These are phyloP conservation scores for Fistulinella prunicolor DNA, from an alignment of 768 basidiomycete species.

Conservation along the genomic window DNA sequence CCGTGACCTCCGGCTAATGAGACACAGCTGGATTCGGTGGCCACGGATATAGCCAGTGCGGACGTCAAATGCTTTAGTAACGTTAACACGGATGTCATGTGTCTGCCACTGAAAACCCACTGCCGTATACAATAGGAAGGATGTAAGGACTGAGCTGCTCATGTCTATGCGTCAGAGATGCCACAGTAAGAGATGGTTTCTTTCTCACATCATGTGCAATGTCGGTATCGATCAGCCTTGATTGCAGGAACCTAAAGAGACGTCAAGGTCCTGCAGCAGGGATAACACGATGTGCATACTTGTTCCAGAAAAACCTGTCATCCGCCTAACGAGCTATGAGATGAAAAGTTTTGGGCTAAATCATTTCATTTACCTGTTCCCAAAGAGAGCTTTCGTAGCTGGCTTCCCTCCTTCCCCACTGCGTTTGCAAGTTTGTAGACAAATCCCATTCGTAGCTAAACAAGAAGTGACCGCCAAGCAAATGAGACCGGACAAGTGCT, in stretches of 20 bases:
- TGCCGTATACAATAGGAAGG: slow-evolving; percentile 91
- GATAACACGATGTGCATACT: slow-evolving; percentile 27
- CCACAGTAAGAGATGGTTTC: not conserved
- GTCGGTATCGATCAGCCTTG: slow-evolving; percentile 56
- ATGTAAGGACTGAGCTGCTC: slow-evolving; percentile 82
- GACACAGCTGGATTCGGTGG: slow-evolving; percentile 73
- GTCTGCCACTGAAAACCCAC: slow-evolving; percentile 49
- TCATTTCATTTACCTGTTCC: slow-evolving; percentile 60
- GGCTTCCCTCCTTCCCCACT: slow-evolving; percentile 57
- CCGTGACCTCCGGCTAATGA: slow-evolving; percentile 92
- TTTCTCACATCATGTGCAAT: slow-evolving; percentile 63
- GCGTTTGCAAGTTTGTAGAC: slow-evolving; percentile 82
- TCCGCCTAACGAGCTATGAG: slow-evolving; percentile 62
- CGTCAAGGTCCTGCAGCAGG: slow-evolving; percentile 5
- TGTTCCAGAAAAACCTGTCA: slow-evolving; percentile 99
- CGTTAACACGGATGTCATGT: slow-evolving; percentile 1
- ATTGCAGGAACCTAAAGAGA: slow-evolving; percentile 47
- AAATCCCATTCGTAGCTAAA: slow-evolving; percentile 92
- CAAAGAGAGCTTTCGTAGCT: slow-evolving; percentile 60
- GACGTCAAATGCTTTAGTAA: slow-evolving; percentile 74
- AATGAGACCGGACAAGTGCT: slow-evolving; percentile 81
- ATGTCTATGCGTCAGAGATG: slow-evolving; percentile 9
- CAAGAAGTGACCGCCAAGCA: slow-evolving; percentile 75
- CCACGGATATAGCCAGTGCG: slow-evolving; percentile 73
- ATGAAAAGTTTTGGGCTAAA: not conserved